Evolutionary conservation across 2,329 filamentous ascomycete species (phyloP), one percentile per base, ranked within the genome.

Genomic region (Ascochyta rabiei): DNA sequence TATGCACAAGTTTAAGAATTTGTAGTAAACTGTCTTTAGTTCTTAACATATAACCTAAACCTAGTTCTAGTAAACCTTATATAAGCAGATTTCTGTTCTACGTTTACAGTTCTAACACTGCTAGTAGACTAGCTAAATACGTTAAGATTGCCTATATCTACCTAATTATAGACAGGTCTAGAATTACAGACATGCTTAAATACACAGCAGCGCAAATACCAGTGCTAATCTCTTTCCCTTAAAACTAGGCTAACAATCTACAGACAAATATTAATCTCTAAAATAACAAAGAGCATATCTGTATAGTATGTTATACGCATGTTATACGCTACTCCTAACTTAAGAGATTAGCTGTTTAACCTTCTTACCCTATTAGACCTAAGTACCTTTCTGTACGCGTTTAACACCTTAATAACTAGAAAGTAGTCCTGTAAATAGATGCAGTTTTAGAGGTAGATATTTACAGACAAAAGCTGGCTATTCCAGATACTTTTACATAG

Each of bases 401-500:
- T 45, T 13, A 21, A 26, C n/a, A 16, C 34, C 13, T 24, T 13
- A 3, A 24, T 35, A 9, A 45, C 30, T 6, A 35, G 24, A 23
- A 45, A n/a, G 6, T 30, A 45, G 15, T 45, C 23, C 18, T 15
- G 10, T 18, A 46, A 7, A 46, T 46, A 46, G 2, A 46, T 38
- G 43, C 24, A 46, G 6, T 37, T 37, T 4, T 46, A 23, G 43
- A 46, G 31, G 31, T 33, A 46, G n/a, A 46, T 46, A 12, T 46
- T 46, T 18, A 46, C 9, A 37, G 31, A 37, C n/a, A 37, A 15
- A 37, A 21, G 34, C 24, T 46, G 26, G 34, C 8, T 46, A 21
- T 18, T 37, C 12, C 18, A 31, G 31, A 46, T 46, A n/a, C 0
- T 46, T 19, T 26, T 16, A n/a, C 19, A 37, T 15, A 31, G 43